Base-by-base conservation (phyloP, 1,139 yeast species). In the Lodderomyces beijingensis region DNA sequence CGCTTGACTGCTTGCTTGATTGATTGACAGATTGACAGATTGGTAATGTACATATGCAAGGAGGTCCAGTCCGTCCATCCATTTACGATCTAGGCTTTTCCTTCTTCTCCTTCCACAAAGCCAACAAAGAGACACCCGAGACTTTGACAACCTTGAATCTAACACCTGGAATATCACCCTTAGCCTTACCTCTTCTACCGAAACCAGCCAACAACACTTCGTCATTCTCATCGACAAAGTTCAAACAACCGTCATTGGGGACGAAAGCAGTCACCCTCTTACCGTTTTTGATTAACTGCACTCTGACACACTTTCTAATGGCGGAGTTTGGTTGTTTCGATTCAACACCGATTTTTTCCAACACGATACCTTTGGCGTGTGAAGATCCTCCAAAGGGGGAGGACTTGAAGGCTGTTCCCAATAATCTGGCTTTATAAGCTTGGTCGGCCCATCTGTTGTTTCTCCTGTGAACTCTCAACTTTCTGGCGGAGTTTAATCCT, bases 121-220 rank as follows among this genome's bases (percentile, higher is more conserved):
- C 98, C 70, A 89, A 81, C 74, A 93, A 83, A 60, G 98, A 91
- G 65, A 93, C 98, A 85, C 98, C 98, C 59, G 98, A 87, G 59
- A 93, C 99, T 82, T 93, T 93, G 70, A 93, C 98, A 70, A 91
- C 97, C 87, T 91, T 91, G 87, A 91, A 91, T 84, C 98, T 89
- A 69, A 91, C 98, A 86, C 98, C 98, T 74, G 98, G 98, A 67
- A 91, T 89, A 88, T 91, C 98, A 83, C 99, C 98, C 95, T 93
- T 93, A 70, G 99, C 98, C 84, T 91, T 91, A 80, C 99, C 99
- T 84, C 95, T 91, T 79, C 98, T 88, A 86, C 99, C 99, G 87
- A 93, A 93, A 81, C 99, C 99, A 62, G 99, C 97, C 61, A 91
- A 79, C 65, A 91, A 79, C 59, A 91, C 98, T 75, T 91, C 97